Conservation (phyloP, 306 rosid genomes). For the Aeschynomene evenia region DNA sequence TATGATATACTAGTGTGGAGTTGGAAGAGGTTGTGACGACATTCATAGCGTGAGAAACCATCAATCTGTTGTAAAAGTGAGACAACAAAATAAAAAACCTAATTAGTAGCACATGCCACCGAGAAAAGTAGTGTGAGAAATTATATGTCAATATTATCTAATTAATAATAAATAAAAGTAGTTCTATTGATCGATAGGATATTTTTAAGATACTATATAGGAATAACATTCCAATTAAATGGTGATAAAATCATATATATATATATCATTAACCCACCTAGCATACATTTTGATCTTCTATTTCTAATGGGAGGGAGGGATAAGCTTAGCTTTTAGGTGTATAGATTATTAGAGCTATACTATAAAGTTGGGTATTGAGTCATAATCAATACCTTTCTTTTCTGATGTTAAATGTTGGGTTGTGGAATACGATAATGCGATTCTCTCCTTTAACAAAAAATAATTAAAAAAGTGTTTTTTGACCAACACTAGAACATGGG, state of each 20-base stretch:
- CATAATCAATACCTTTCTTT: slow-evolving; percentile 10
- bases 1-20: slow-evolving; percentile 34
- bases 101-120: slow-evolving; percentile 18
- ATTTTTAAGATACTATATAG: too few relatives aligned
- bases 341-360: background rate
- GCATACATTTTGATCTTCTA: slow-evolving; percentile 15
- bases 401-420: background rate
- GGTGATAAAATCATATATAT: background rate
- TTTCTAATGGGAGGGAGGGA: background rate
- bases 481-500: slow-evolving; percentile 28
- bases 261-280: background rate
- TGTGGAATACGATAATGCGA: background rate
- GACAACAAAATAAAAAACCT: background rate
- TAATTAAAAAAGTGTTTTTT: slow-evolving; percentile 17
- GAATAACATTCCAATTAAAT: too few relatives aligned
- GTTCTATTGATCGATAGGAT: too few relatives aligned
- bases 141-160: too few relatives aligned
- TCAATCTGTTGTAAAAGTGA: slow-evolving; percentile 21
- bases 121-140: slow-evolving; percentile 38
- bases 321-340: background rate
- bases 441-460: slow-evolving; percentile 1
- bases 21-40: slow-evolving; percentile 44
- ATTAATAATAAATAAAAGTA: too few relatives aligned
- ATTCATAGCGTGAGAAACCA: slow-evolving; percentile 50
- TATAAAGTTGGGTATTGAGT: slow-evolving; percentile 20